Evolutionary conservation across 768 basidiomycete genomes (phyloP), one percentile per base, ranked within the genome.

Genomic region (Phanerochaete sordida): DNA sequence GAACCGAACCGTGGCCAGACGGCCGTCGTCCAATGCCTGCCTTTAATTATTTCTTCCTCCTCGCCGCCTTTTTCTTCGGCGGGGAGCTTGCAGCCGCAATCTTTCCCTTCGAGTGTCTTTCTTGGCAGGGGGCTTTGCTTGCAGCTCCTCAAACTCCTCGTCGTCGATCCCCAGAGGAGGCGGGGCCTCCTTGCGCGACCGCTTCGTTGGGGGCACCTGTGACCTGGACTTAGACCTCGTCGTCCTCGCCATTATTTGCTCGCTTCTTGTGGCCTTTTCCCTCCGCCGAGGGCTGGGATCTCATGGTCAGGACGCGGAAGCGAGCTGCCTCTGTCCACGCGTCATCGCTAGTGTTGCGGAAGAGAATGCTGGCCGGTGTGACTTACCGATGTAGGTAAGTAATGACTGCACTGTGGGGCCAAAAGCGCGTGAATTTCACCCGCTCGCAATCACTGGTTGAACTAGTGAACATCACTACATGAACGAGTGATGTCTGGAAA

Each of bases 141-240:
- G 88, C 51, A 86, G 67, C 61, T 78, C 82, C 60, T 80, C 79
- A 63, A 86, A 86, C 68, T 86, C 85, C 23, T 80, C 86, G 21
- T 90, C 88, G 62, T 85, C 80, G 27, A 87, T 85, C 2, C 88
- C 84, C 0, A 83, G 76, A 26, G 76, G 72, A 26, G 75, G 72
- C 1, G 75, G 72, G 26, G 71, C 71, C 26, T 73, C 70, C 37
- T 72, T 73, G 56, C 71, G 66, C 71, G 74, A 65, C 56, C 47
- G 84, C 78, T 85, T 90, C 70, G 74, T 80, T 11, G 81, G 77
- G 23, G 78, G 75, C 28, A 62, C 64, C n/a, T n/a, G n/a, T n/a
- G n/a, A n/a, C n/a, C 39, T 69, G 71, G 0, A 67, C 70, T 50
- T 68, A 75, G 31, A 76, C 81, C 12, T 79, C 77, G 33, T 77